phyloP scores from a whole-genome alignment of 169 alveolate genomes.

The Amoebophrya sp. region DNA sequence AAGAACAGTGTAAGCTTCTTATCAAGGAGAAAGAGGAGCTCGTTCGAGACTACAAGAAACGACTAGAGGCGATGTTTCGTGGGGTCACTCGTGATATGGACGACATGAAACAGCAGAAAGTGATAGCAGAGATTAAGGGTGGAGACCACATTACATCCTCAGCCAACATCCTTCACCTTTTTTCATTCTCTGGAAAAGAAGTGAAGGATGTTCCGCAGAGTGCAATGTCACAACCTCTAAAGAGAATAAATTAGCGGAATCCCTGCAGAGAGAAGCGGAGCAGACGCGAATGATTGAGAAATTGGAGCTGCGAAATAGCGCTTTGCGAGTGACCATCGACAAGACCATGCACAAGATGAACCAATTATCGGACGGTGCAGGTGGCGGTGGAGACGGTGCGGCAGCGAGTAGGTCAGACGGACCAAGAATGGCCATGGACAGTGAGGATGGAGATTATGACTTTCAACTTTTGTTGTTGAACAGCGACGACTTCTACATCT shows the following conservation, averaged over 20 bases:
- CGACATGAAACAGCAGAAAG: neutral
- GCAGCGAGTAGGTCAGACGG: no score
- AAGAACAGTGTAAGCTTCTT: neutral
- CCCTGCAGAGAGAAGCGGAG: neutral
- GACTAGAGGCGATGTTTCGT: slow-evolving; percentile 23
- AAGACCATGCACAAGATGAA: slow-evolving; percentile 15
- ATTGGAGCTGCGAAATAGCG: neutral
- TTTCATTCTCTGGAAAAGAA: no score
- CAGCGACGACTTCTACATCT: no score
- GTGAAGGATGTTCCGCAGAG: no score
- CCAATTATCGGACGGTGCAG: neutral
- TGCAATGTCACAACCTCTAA: no score
- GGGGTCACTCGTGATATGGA: neutral
- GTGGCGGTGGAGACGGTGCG: no score
- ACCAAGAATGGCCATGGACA: no score
- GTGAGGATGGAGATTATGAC: no score
- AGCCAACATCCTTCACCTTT: no score
- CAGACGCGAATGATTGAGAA: neutral
- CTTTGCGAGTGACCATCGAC: neutral
- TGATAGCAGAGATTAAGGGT: neutral
- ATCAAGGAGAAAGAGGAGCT: neutral
- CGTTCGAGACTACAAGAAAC: neutral
- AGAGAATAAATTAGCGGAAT: no score
- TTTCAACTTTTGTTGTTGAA: no score
- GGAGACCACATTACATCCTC: no score